Conservation (phyloP, 129 eudicot species). For the Calendula officinalis region DNA sequence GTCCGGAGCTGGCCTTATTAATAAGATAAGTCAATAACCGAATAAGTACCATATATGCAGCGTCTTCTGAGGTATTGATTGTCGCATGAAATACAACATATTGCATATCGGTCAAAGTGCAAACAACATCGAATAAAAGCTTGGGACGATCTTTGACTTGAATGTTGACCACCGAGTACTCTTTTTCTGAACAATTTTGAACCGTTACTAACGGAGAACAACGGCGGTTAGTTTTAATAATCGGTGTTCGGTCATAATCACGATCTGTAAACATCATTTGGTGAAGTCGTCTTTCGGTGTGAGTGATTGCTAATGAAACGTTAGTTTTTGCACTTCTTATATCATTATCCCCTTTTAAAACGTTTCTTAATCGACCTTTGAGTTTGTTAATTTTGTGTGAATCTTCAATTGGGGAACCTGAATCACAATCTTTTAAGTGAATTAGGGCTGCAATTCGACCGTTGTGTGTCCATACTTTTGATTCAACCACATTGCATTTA, state of each 20-base stretch:
- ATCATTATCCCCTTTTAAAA: slow-evolving; percentile 85
- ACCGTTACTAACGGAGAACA: slow-evolving; percentile 52
- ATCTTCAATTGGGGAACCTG: slow-evolving; percentile 67
- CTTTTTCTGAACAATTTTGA: slow-evolving; percentile 62
- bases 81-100: slow-evolving; percentile 91
- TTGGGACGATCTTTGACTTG: slow-evolving; percentile 80
- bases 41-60: slow-evolving; percentile 62
- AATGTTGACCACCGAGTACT: slow-evolving; percentile 75
- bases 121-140: slow-evolving; percentile 84
- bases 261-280: slow-evolving; percentile 95
- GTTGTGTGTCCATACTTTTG: slow-evolving; percentile 92
- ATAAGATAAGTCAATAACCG: too few relatives aligned
- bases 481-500: slow-evolving; percentile 65
- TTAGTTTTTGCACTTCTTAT: slow-evolving; percentile 74
- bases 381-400: slow-evolving; percentile 53
- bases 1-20: too few relatives aligned
- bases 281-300: slow-evolving; percentile 89
- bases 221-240: slow-evolving; percentile 34
- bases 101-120: slow-evolving; percentile 87
- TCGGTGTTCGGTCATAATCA: slow-evolving; percentile 66
- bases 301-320: slow-evolving; percentile 68
- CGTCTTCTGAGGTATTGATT: slow-evolving; percentile 47
- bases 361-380: slow-evolving; percentile 57
- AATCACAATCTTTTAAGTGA: slow-evolving; percentile 63
- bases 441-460: slow-evolving; percentile 82